phyloP scores from a whole-genome alignment of 164 flowering plant species.

The Piper longum region DNA sequence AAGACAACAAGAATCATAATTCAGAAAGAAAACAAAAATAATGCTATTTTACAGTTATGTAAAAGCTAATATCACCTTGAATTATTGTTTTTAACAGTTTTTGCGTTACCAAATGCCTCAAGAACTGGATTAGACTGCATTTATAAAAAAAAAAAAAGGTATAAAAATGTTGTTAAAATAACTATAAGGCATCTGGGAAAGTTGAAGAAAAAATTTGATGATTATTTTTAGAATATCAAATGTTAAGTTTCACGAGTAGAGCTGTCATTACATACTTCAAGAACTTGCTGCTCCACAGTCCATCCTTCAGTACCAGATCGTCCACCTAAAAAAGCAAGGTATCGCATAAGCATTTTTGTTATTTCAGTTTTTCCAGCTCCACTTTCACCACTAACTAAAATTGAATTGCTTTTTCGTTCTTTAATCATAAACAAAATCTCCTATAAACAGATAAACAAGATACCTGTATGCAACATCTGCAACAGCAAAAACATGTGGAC shows the following conservation, averaged over 20 bases:
- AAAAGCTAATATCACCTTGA: conserved; percentile 43
- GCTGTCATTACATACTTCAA: conserved; percentile 43
- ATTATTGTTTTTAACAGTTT: conserved; percentile 72
- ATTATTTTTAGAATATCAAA: neutral
- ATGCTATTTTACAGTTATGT: neutral
- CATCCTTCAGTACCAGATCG: conserved; percentile 46
- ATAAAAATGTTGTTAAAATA: too few species aligned
- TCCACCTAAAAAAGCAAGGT: conserved; percentile 80
- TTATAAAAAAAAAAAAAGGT: too few species aligned
- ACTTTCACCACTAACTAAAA: conserved; percentile 83
- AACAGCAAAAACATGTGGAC: conserved; percentile 85
- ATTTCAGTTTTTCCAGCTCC: conserved; percentile 93
- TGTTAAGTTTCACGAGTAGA: neutral
- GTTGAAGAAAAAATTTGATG: neutral
- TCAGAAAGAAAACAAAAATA: too few species aligned
- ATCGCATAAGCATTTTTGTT: conserved; percentile 86
- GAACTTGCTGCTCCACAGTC: conserved; percentile 70
- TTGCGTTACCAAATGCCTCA: conserved; percentile 92
- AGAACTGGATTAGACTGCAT: conserved; percentile 89
- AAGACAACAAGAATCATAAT: neutral
- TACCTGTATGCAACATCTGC: conserved; percentile 79
- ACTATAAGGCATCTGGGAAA: neutral
- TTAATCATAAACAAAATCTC: conserved; percentile 20
- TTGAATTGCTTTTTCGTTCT: conserved; percentile 62
- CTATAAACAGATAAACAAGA: conserved; percentile 1